Percentiles rank a stretch among this genome's conserved stretches.
These are phyloP conservation scores for Cryptococcus sp. DNA, from an alignment of 1,284 basidiomycete species.

Conservation along the genomic window DNA sequence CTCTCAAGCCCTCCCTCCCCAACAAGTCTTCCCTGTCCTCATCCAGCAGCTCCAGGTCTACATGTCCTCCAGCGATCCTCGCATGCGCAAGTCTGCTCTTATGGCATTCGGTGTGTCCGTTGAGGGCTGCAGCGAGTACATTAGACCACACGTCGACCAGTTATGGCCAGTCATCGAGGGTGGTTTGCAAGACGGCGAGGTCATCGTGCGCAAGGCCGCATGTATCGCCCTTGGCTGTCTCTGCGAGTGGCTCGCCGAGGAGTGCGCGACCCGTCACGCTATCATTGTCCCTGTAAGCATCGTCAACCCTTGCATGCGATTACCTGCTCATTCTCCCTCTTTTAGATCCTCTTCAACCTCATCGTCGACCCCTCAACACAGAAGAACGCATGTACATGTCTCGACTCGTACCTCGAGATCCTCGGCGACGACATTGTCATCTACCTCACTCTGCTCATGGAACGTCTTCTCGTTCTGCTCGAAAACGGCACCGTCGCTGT, in stretches of 20 bases:
- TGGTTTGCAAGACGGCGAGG: slow-evolving; percentile 81
- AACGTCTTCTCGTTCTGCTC: slow-evolving; percentile 84
- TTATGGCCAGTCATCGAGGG: slow-evolving; percentile 95
- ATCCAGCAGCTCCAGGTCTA: slow-evolving; percentile 78
- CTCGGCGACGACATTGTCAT: slow-evolving; percentile 82
- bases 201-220: slow-evolving; percentile 87
- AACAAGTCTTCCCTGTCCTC: slow-evolving; percentile 94
- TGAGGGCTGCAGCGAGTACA: slow-evolving; percentile 97
- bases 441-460: slow-evolving; percentile 95
- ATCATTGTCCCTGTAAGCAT: slow-evolving; percentile 78
- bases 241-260: slow-evolving; percentile 97
- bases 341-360: slow-evolving; percentile 80
- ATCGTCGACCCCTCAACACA: slow-evolving; percentile 88
- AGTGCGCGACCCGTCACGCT: slow-evolving; percentile 81
- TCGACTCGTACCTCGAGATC: slow-evolving; percentile 95
- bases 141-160: slow-evolving; percentile 87
- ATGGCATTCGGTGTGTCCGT: slow-evolving; percentile 95
- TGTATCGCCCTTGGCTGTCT: slow-evolving; percentile 94
- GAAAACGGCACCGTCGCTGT: slow-evolving; percentile 81
- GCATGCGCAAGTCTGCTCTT: slow-evolving; percentile 86
- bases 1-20: slow-evolving; percentile 89
- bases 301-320: background rate
- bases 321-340: slow-evolving; percentile 6
- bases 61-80: slow-evolving; percentile 75
- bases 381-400: slow-evolving; percentile 88